Percentiles rank a stretch among this genome's conserved stretches.
These are phyloP conservation scores for Capsella bursapastoris DNA, from an alignment of 345 rosid species.

Conservation along the genomic window DNA sequence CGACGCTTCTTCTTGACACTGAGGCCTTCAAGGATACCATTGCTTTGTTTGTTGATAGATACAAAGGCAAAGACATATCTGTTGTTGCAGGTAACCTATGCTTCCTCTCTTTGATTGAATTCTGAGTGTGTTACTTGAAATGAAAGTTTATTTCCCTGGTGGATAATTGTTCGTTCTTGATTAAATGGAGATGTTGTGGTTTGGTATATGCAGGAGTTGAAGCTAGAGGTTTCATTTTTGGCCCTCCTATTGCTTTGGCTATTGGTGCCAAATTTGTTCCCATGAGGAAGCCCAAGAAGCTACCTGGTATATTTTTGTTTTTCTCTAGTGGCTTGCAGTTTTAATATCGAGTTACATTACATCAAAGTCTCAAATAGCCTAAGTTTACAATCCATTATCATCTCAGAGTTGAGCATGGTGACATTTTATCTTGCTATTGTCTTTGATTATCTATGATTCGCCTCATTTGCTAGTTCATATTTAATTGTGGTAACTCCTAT, in stretches of 20 bases:
- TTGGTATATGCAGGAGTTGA: constrained; percentile 68
- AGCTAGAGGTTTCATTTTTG: constrained; percentile 98
- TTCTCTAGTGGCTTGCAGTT: background rate
- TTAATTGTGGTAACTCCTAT: background rate
- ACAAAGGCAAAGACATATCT: constrained; percentile 62
- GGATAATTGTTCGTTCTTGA: background rate
- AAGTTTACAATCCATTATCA: background rate
- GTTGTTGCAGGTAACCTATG: constrained; percentile 72
- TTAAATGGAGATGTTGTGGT: constrained; percentile 8
- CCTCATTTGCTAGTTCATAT: constrained; percentile 10
- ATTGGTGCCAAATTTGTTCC: constrained; percentile 99
- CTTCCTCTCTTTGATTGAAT: background rate
- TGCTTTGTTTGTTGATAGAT: constrained; percentile 84
- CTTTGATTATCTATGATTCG: background rate
- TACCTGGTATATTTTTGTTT: constrained; percentile 65
- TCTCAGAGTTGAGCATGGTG: background rate
- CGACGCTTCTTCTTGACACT: constrained; percentile 74
- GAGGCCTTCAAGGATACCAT: constrained; percentile 79
- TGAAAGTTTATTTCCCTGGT: background rate
- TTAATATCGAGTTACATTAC: background rate
- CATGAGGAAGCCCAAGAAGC: constrained; percentile 93
- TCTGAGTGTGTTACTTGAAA: background rate
- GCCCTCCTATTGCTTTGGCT: constrained; percentile 98
- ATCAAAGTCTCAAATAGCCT: background rate
- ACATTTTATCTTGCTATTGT: background rate